phyloP scores from a whole-genome alignment of 768 basidiomycete species.

The Termitomyces sp. region DNA sequence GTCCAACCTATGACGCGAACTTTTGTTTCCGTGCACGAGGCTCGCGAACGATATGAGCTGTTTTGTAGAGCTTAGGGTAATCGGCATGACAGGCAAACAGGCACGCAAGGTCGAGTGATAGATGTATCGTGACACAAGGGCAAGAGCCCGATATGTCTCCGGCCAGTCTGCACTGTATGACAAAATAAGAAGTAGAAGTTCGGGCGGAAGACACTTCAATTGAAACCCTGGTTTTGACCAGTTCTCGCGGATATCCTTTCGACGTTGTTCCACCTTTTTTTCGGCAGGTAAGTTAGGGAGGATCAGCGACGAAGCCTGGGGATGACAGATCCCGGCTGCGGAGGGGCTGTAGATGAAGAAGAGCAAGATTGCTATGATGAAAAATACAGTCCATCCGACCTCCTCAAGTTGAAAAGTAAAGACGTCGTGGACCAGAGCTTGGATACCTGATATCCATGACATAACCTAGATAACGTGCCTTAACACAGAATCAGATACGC shows the following conservation, averaged over 20 bases:
- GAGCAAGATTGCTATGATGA: conserved; percentile 7
- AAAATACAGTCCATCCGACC: conserved; percentile 10
- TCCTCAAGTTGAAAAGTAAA: conserved; percentile 12
- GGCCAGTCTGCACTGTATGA: conserved; percentile 24
- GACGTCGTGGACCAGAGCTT: not conserved
- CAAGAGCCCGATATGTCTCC: conserved; percentile 25
- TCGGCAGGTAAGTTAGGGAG: conserved; percentile 8
- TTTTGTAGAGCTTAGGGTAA: conserved; percentile 25
- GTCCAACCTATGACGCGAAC: conserved; percentile 7
- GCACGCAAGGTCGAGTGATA: conserved; percentile 24
- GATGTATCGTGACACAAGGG: conserved; percentile 25
- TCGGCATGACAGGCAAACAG: conserved; percentile 28
- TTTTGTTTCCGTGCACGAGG: conserved; percentile 8
- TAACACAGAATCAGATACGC: not conserved
- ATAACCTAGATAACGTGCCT: not conserved
- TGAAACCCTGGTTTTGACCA: conserved; percentile 17
- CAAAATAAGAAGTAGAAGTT: conserved; percentile 27
- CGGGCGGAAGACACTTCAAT: conserved; percentile 26
- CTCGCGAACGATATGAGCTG: conserved; percentile 26
- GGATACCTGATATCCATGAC: not conserved
- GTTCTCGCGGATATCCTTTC: conserved; percentile 12
- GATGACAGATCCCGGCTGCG: conserved; percentile 2
- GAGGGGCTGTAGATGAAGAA: conserved; percentile 11
- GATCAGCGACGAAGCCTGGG: not conserved
- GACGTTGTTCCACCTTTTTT: conserved; percentile 19